Conservation (phyloP, 805 yeast species). For the Candida silvatica region DNA sequence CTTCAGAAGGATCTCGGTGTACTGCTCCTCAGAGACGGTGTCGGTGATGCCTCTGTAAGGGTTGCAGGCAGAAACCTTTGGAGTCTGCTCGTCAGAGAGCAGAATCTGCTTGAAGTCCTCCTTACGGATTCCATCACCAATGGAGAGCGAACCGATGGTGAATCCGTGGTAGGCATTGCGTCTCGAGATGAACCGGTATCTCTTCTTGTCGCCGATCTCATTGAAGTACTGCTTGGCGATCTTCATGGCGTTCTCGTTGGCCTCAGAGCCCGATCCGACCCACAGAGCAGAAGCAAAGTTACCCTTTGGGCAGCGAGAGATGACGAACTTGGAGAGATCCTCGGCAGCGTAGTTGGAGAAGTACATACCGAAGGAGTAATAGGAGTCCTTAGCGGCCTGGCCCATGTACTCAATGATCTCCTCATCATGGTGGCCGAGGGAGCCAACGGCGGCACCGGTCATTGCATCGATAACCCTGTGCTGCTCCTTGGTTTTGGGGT, state of each 20-base stretch:
- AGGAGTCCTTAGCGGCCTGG: conserved; percentile 26
- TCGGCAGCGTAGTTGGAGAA: conserved; percentile 34
- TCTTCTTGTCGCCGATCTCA: conserved; percentile 33
- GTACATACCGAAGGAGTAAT: conserved; percentile 27
- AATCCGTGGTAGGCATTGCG: conserved; percentile 41
- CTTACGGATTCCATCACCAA: conserved; percentile 30
- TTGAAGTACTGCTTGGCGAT: conserved; percentile 46
- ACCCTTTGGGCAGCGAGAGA: conserved; percentile 30
- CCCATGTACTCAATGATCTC: conserved; percentile 31
- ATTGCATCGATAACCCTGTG: conserved; percentile 31
- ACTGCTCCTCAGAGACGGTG: conserved; percentile 25
- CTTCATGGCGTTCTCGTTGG: conserved; percentile 73
- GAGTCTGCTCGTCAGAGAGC: conserved; percentile 15
- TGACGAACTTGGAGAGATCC: conserved; percentile 34
- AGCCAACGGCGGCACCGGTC: conserved; percentile 49
- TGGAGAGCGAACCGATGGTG: conserved; percentile 36
- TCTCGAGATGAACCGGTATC: conserved; percentile 35
- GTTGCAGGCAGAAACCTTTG: conserved; percentile 21
- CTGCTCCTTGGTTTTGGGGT: conserved; percentile 30
- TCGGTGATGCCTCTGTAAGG: conserved; percentile 13
- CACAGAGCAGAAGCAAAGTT: conserved; percentile 34
- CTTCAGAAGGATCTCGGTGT: conserved; percentile 25
- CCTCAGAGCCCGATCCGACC: conserved; percentile 70
- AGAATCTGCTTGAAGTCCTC: conserved; percentile 22
- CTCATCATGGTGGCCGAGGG: conserved; percentile 35